Conservation (phyloP, 176 grass and related monocot genomes). For the Leersia perrieri region DNA sequence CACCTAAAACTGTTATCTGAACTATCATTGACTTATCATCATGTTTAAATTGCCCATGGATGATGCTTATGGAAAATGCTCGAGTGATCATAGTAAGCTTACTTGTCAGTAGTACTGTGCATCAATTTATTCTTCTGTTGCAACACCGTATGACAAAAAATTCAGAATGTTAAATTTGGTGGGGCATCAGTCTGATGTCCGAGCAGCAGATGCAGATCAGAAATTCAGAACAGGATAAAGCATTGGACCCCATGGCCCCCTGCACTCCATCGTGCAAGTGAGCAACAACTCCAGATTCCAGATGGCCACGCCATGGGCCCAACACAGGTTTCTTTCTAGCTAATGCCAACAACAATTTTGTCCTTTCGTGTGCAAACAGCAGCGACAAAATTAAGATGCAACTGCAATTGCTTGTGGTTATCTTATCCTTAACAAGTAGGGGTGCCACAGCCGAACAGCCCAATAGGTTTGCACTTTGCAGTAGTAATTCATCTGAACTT, state of each 20-base stretch:
- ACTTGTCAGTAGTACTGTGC: background rate
- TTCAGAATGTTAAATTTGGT: background rate
- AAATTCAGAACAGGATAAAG: background rate
- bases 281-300: background rate
- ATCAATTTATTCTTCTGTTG: background rate
- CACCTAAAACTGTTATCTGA: background rate
- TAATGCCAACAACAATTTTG: background rate
- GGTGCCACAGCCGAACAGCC: background rate
- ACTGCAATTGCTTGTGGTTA: background rate
- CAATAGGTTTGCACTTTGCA: background rate
- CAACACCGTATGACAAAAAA: background rate
- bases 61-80: background rate
- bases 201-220: background rate
- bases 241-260: background rate
- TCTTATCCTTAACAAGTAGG: background rate
- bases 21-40: background rate
- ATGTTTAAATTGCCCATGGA: background rate
- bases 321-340: background rate
- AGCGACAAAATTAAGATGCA: background rate
- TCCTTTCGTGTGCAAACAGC: background rate
- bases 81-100: background rate
- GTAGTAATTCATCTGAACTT: background rate
- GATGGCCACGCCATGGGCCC: background rate
- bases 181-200: background rate
- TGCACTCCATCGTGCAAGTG: background rate